Conservation (phyloP, 768 basidiomycete species). For the Guyanaporus albipodus region DNA sequence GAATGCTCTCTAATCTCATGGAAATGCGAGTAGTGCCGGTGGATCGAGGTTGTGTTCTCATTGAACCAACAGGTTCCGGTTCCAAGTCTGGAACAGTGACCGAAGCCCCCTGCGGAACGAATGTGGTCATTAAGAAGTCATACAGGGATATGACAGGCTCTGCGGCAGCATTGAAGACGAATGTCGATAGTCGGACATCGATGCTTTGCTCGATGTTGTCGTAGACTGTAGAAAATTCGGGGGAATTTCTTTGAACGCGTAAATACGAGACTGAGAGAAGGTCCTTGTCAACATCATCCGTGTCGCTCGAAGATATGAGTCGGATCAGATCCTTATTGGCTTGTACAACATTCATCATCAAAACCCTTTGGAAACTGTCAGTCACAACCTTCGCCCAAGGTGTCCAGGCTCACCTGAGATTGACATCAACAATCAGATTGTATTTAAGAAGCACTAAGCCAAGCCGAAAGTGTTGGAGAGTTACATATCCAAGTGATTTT, state of each 20-base stretch:
- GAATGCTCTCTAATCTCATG: slow-evolving; percentile 79
- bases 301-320: slow-evolving; percentile 60
- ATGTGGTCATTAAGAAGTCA: slow-evolving; percentile 97
- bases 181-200: slow-evolving; percentile 83
- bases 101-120: slow-evolving; percentile 50
- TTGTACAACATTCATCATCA: slow-evolving; percentile 73
- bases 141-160: slow-evolving; percentile 89
- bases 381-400: not conserved
- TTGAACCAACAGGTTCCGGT: slow-evolving; percentile 8
- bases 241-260: slow-evolving; percentile 78
- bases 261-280: slow-evolving; percentile 77
- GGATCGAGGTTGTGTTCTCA: slow-evolving; percentile 4
- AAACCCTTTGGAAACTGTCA: slow-evolving; percentile 44
- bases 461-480: slow-evolving; percentile 74
- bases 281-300: slow-evolving; percentile 47
- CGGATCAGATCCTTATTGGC: slow-evolving; percentile 48
- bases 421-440: slow-evolving; percentile 83
- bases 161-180: slow-evolving; percentile 84
- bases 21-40: slow-evolving; percentile 71
- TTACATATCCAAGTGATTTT: slow-evolving; percentile 70
- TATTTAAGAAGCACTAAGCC: slow-evolving; percentile 72
- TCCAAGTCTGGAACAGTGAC: slow-evolving; percentile 9
- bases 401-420: slow-evolving; percentile 52
- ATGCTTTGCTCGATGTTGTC: slow-evolving; percentile 88
- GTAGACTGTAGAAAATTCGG: slow-evolving; percentile 74